Conservation (phyloP, 768 basidiomycete species). For the Suillus lakei region DNA sequence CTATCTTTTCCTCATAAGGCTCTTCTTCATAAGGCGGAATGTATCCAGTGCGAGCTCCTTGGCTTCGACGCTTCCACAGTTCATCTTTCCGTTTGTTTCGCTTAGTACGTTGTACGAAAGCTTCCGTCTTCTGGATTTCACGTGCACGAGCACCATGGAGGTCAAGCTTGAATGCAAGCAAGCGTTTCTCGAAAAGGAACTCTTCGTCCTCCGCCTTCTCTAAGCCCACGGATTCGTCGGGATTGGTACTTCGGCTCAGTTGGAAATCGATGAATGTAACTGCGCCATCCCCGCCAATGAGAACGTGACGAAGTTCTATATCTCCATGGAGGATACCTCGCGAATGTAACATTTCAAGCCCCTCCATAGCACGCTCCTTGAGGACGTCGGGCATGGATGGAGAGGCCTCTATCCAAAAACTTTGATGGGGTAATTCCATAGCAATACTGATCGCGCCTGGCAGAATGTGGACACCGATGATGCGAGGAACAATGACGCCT, state of each 20-base stretch:
- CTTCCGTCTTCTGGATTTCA: conserved; percentile 40
- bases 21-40: conserved; percentile 35
- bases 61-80: conserved; percentile 31
- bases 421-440: conserved; percentile 59
- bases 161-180: conserved; percentile 60
- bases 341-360: conserved; percentile 53
- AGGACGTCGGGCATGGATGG: conserved; percentile 57
- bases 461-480: conserved; percentile 54
- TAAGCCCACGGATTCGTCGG: conserved; percentile 40
- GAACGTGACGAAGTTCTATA: conserved; percentile 53
- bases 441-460: conserved; percentile 44
- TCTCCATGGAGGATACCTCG: conserved; percentile 54
- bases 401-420: conserved; percentile 67
- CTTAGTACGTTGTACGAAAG: conserved; percentile 31
- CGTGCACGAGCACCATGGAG: conserved; percentile 40
- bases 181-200: conserved; percentile 56
- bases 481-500: conserved; percentile 53
- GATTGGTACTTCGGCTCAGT: conserved; percentile 36
- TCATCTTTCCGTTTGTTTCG: conserved; percentile 34
- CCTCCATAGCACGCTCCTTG: conserved; percentile 56
- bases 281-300: conserved; percentile 56
- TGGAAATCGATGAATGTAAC: conserved; percentile 64
- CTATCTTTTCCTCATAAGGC: conserved; percentile 35
- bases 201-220: conserved; percentile 43
- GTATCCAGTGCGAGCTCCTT: conserved; percentile 33